Evolutionary conservation across 2,329 filamentous ascomycete species (phyloP).

Genomic region (Aureobasidium sp.): DNA sequence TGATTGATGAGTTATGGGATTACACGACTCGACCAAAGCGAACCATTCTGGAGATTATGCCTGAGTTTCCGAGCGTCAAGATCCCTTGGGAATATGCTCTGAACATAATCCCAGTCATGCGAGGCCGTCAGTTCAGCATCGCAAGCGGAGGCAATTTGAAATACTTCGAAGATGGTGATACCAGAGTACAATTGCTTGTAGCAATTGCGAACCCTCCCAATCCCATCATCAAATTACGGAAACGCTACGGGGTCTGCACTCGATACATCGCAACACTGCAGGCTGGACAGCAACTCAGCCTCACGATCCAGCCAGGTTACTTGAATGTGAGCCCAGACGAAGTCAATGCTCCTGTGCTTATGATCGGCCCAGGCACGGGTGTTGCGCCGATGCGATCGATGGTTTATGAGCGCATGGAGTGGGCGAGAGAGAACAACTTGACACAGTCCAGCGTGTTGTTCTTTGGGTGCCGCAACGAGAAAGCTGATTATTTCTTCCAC

Average conservation of each 20-base stretch:
- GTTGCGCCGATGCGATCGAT: constrained; percentile 76
- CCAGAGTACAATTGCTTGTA: constrained; percentile 27
- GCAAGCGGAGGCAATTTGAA: constrained; percentile 56
- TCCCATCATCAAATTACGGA: constrained; percentile 81
- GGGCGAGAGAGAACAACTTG: constrained; percentile 22
- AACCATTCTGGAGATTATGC: constrained; percentile 83
- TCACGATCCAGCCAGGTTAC: constrained; percentile 49
- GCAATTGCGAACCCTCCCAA: constrained; percentile 29
- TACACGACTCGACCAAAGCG: constrained; percentile 86
- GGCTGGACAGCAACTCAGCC: constrained; percentile 48
- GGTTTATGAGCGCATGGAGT: constrained; percentile 57
- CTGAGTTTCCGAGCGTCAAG: constrained; percentile 78
- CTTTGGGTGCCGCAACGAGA: constrained; percentile 70
- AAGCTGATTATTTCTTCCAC: constrained; percentile 72
- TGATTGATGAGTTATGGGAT: constrained; percentile 87
- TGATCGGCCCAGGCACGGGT: constrained; percentile 79
- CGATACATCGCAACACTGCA: constrained; percentile 65
- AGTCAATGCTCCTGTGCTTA: constrained; percentile 53
- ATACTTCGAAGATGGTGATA: constrained; percentile 17
- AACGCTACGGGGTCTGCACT: constrained; percentile 82
- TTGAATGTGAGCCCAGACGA: constrained; percentile 41
- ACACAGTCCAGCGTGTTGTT: constrained; percentile 50
- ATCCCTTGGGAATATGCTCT: constrained; percentile 67
- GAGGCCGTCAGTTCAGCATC: constrained; percentile 90
- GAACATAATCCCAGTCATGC: constrained; percentile 68